phyloP scores from a whole-genome alignment of 306 rosid genomes.

The Vigna unguiculata region DNA sequence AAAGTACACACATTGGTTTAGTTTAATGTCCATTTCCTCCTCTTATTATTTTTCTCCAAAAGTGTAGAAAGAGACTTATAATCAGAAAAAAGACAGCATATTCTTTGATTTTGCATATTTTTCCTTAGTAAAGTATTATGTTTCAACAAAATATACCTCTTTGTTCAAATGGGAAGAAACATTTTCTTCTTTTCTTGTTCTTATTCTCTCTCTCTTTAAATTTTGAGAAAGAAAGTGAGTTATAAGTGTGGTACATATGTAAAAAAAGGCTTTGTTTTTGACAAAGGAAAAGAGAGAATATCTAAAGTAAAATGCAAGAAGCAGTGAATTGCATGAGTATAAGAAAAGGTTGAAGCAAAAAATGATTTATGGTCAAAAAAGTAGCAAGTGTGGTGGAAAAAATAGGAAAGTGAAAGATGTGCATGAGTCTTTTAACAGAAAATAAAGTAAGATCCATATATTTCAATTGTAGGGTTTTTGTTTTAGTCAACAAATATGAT shows the following conservation, averaged over 20 bases:
- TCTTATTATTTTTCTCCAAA: background rate
- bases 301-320: slow-evolving; percentile 50
- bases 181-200: background rate
- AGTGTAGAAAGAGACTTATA: background rate
- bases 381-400: slow-evolving; percentile 50
- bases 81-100: too few relatives aligned
- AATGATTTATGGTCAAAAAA: slow-evolving; percentile 73
- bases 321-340: slow-evolving; percentile 40
- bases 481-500: slow-evolving; percentile 75
- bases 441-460: slow-evolving; percentile 43
- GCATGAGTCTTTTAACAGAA: slow-evolving; percentile 38
- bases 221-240: background rate
- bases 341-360: slow-evolving; percentile 46
- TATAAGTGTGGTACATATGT: background rate
- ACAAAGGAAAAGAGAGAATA: slow-evolving; percentile 32
- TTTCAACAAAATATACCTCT: background rate
- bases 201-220: background rate
- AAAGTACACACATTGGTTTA: background rate
- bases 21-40: background rate
- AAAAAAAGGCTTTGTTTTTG: slow-evolving; percentile 30
- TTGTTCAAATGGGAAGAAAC: background rate
- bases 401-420: slow-evolving; percentile 57
- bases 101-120: background rate
- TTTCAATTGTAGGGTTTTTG: slow-evolving; percentile 39
- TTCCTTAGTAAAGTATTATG: background rate